Evolutionary conservation across 768 basidiomycete species (phyloP).

Genomic region (Boletus sp.): DNA sequence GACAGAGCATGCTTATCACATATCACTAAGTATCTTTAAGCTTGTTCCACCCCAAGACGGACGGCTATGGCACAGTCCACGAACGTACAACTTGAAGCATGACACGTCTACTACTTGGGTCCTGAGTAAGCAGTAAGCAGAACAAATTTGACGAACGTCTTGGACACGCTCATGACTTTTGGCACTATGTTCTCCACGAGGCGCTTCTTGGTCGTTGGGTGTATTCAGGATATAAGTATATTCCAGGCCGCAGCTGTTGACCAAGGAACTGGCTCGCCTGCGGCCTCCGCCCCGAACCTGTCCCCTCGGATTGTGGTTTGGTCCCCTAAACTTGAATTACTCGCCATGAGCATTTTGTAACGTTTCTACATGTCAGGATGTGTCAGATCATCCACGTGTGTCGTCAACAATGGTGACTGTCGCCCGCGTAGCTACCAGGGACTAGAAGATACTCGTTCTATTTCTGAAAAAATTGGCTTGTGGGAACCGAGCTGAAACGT

Average conservation of each 20-base stretch:
- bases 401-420: neutral
- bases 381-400: neutral
- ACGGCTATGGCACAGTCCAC: neutral
- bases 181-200: too few species aligned
- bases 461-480: neutral
- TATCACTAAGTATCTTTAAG: neutral
- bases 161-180: too few species aligned
- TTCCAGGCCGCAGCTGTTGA: too few species aligned
- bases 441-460: neutral
- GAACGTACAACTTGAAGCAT: neutral
- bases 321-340: too few species aligned
- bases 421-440: neutral
- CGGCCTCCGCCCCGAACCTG: neutral
- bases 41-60: neutral
- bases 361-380: neutral
- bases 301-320: neutral
- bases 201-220: too few species aligned
- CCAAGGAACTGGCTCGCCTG: too few species aligned
- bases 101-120: neutral
- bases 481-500: neutral
- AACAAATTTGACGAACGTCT: too few species aligned
- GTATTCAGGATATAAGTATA: too few species aligned
- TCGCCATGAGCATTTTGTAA: neutral
- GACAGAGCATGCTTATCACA: neutral
- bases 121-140: neutral